A percentile compares a stretch with the other conserved stretches of the same genome.
Evolutionary conservation across 192 early-diverging fungal genomes (phyloP).

Genomic region (Spizellomyces punctatus): DNA sequence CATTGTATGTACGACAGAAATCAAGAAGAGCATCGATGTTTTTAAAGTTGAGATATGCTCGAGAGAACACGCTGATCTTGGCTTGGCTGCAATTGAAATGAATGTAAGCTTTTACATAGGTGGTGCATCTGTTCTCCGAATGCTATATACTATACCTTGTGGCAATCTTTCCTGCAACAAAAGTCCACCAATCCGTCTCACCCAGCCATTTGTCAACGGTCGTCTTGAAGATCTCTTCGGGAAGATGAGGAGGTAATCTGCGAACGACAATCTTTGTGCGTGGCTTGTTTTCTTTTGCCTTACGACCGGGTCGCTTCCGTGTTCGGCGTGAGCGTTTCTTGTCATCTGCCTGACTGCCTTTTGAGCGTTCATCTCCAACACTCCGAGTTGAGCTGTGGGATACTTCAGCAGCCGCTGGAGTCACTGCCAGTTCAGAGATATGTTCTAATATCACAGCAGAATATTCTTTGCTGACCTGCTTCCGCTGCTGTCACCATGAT

Average conservation of each 20-base stretch:
- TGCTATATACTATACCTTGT: conserved; percentile 57
- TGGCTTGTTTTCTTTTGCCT: conserved; percentile 14
- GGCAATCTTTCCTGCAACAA: conserved; percentile 71
- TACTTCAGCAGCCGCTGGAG: no score
- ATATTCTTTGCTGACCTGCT: no score
- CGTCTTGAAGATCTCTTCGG: conserved; percentile 68
- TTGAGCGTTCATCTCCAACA: neutral
- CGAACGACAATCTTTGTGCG: conserved; percentile 72
- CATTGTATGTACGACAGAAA: conserved; percentile 77
- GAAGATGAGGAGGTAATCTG: conserved; percentile 74
- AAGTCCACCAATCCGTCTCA: conserved; percentile 54
- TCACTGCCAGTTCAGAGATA: no score
- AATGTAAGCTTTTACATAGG: neutral
- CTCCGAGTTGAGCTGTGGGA: no score
- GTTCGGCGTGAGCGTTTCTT: neutral
- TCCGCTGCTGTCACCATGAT: no score
- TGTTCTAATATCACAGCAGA: no score
- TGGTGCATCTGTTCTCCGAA: no score
- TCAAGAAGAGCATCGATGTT: conserved; percentile 65
- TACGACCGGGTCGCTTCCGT: conserved; percentile 3
- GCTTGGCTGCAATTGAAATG: conserved; percentile 57
- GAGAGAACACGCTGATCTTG: conserved; percentile 70
- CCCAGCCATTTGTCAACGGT: conserved; percentile 60
- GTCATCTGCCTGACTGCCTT: neutral
- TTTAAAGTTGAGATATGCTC: conserved; percentile 78